Base-by-base conservation (phyloP, 345 rosid genomes). In the Pistacia vera region DNA sequence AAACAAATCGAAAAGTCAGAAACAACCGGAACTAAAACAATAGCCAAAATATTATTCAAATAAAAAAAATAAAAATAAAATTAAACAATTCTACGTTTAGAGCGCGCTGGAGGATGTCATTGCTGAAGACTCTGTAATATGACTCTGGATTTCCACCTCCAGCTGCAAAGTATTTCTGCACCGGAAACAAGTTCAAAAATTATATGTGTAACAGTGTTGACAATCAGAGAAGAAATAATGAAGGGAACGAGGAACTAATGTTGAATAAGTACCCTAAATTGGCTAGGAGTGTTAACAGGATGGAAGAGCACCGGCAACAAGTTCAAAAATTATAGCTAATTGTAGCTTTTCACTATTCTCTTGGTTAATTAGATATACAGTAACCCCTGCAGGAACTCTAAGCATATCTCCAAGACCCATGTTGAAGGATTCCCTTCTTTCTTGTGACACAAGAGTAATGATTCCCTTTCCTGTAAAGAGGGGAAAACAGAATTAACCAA, bases 381-480 rank as follows among this genome's bases (percentile, higher is more conserved):
- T 71, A 62, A 83, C 61, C 22, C 88, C 83, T 0, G 86, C 76
- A 12, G 84, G 85, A 7, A 87, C 68, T 69, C 71, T 83, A 12
- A 83, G 33, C 46, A 86, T 89, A 66, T 87, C 84, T 8, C 91
- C 90, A 9, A 3, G 59, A 51, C 67, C 73, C 75, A 88, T 35
- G 35, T 81, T 70, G 67, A 83, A 79, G 0, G 86, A 60, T 49
- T 81, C 79, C 30, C 81, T 87, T 56, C 41, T 76, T 18, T 71
- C 83, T 57, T 82, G 78, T 9, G 77, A 61, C 62, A 81, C 81
- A 20, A 82, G 55, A 46, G 54, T 75, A 16, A 86, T 60, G 14
- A 68, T 78, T 69, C 87, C 85, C 25, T 74, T 79, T 51, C 90
- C 88, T 82, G 75, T 17, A 11, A 62, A 17, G 51, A 18, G 62